These are phyloP conservation scores for Amylostereum chailletii DNA, from an alignment of 1,284 basidiomycete genomes.

Conservation along the genomic window DNA sequence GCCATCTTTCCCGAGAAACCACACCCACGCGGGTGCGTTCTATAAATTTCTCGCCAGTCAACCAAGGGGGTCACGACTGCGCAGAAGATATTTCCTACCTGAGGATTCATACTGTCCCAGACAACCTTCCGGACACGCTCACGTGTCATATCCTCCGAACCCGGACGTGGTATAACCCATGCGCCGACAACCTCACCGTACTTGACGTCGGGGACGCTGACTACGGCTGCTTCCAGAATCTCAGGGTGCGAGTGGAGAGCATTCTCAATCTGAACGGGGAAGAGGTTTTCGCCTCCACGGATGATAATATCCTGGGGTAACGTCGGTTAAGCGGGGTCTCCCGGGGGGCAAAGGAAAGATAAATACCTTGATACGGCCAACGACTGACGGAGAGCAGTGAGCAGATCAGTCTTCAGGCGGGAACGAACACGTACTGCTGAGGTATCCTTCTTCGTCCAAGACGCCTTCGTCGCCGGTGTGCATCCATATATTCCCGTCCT, in stretches of 20 bases:
- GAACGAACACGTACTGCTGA: conserved; percentile 40
- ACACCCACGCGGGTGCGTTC: conserved; percentile 77
- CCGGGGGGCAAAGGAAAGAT: neutral
- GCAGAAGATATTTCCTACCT: conserved; percentile 33
- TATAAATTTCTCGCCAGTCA: conserved; percentile 17
- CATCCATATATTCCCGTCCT: conserved; percentile 68
- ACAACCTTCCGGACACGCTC: conserved; percentile 49
- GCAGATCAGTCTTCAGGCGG: neutral
- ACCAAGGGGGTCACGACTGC: neutral
- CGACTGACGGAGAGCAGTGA: conserved; percentile 36
- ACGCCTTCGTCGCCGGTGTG: conserved; percentile 79
- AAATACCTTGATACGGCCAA: conserved; percentile 64
- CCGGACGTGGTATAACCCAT: conserved; percentile 54
- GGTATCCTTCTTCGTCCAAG: conserved; percentile 77
- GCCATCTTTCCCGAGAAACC: conserved; percentile 69
- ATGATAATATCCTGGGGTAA: conserved; percentile 66
- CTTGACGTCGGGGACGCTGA: conserved; percentile 63
- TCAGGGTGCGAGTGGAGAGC: conserved; percentile 51
- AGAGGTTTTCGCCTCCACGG: conserved; percentile 83
- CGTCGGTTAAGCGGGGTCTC: conserved; percentile 16
- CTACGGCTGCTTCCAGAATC: conserved; percentile 67
- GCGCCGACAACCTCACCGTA: conserved; percentile 76
- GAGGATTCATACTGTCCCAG: conserved; percentile 59
- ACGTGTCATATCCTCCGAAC: conserved; percentile 28
- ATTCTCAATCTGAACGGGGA: conserved; percentile 83